Percentiles rank a stretch among this genome's conserved stretches.
phyloP scores from a whole-genome alignment of 108 stramenopile species.

The Hondaea fermentalgiana region DNA sequence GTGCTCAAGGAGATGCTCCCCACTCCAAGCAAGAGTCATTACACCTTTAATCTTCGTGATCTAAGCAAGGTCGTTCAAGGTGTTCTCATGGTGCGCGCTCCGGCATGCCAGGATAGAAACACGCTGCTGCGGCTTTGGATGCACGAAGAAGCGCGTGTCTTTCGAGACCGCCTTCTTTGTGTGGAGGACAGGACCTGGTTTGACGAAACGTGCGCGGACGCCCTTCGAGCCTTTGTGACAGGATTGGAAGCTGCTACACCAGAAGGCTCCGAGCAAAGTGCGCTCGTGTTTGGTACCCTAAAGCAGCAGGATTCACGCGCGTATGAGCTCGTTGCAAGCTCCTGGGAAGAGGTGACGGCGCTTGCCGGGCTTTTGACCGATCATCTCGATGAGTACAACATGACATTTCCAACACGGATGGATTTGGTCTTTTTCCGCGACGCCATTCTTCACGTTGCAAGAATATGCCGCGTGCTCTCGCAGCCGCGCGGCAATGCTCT shows the following conservation, averaged over 20 bases:
- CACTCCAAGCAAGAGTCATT: conserved; percentile 48
- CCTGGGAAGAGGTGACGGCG: background rate
- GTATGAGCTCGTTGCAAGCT: conserved; percentile 31
- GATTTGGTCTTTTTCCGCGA: conserved; percentile 57
- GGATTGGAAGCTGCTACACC: background rate
- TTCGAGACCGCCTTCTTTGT: conserved; percentile 45
- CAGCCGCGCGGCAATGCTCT: conserved; percentile 54
- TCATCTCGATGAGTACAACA: conserved; percentile 57
- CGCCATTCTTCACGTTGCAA: conserved; percentile 45
- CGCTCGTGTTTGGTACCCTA: conserved; percentile 39
- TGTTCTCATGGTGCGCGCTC: conserved; percentile 39
- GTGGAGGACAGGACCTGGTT: conserved; percentile 47
- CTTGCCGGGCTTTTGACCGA: conserved; percentile 31
- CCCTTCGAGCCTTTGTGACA: conserved; percentile 18
- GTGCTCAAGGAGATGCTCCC: conserved; percentile 42
- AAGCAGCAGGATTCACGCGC: background rate
- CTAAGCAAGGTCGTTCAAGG: conserved; percentile 53
- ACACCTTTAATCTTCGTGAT: conserved; percentile 53
- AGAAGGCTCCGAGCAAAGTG: background rate
- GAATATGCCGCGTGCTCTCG: conserved; percentile 48
- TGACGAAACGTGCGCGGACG: conserved; percentile 25
- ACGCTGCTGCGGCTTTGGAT: conserved; percentile 42
- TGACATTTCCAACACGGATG: conserved; percentile 45
- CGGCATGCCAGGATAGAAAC: conserved; percentile 2
- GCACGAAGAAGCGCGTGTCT: conserved; percentile 48